phyloP scores from a whole-genome alignment of 1,139 yeast species.

The Zygoascus sp. region DNA sequence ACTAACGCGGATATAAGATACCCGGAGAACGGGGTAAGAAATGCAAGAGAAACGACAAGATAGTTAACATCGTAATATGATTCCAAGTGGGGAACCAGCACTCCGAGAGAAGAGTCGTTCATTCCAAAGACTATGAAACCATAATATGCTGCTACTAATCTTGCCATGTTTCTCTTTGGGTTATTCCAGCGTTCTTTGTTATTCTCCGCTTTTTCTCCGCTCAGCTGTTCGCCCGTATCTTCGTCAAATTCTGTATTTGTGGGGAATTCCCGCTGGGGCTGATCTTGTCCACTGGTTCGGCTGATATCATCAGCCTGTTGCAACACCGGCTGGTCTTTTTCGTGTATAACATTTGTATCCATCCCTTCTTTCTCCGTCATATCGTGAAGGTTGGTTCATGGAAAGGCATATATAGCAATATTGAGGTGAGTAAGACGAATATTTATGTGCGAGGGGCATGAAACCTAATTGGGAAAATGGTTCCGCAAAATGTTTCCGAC shows the following conservation, averaged over 20 bases:
- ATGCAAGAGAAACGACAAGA: constrained; percentile 29
- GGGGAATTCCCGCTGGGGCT: too few relatives aligned
- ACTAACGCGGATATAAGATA: constrained; percentile 37
- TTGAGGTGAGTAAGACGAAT: too few relatives aligned
- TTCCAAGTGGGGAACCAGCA: constrained; percentile 29
- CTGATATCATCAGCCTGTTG: too few relatives aligned
- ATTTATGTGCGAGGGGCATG: too few relatives aligned
- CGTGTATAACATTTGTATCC: too few relatives aligned
- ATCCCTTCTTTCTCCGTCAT: too few relatives aligned
- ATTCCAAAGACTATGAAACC: constrained; percentile 32
- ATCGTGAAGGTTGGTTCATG: too few relatives aligned
- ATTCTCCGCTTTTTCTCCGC: neutral
- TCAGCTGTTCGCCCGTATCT: neutral
- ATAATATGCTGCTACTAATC: constrained; percentile 23
- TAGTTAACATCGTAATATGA: constrained; percentile 27
- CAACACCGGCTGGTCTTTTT: too few relatives aligned
- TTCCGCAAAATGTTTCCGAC: neutral
- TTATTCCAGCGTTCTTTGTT: constrained; percentile 21
- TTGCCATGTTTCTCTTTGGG: constrained; percentile 22
- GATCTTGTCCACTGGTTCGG: too few relatives aligned
- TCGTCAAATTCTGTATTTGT: too few relatives aligned
- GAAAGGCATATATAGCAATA: too few relatives aligned
- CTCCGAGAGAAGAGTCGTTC: constrained; percentile 31
- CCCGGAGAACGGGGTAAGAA: constrained; percentile 34
- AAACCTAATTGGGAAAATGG: neutral